Evolutionary conservation across 352 stramenopile species (phyloP), one percentile per base, ranked within the genome.

Genomic region (Globisporangium cylindrosporum): DNA sequence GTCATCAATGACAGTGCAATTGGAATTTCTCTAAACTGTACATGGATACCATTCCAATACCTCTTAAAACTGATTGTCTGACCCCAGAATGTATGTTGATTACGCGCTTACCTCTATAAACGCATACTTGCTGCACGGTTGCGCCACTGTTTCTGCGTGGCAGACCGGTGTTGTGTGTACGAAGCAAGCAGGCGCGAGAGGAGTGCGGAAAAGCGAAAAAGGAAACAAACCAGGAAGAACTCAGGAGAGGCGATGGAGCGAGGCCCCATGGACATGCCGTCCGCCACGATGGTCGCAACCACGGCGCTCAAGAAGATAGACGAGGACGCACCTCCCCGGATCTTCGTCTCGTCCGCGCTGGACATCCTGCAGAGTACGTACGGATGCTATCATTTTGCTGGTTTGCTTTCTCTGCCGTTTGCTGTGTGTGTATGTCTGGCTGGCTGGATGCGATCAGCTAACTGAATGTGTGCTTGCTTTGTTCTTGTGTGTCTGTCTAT

Each of bases 291-390:
- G 22, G 41, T 36, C 36, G 14, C 49, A 9, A 32, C 56, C 6
- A 58, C 56, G 27, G 32, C 20, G 29, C 59, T 65, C 64, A 67
- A 67, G 53, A 71, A 68, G 34, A 61, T 49, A 25, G 68, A 69
- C 10, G 51, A 57, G 51, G 51, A 57, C 18, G 12, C 24, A 24
- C 51, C 51, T 24, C 51, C 51, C 22, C 22, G 51, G 10, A 57
- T 57, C 51, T 57, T 57, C 24, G 51, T 73, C 49, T 58, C 83
- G 9, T 82, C 77, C n/a, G 82, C 73, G 32, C 66, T 93, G 61
- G 86, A 93, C 71, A 12, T 93, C 57, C 63, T 93, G 34, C 82
- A 92, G 73, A 67, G 86, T 93, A 77, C 32, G 80, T 62, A 18
- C 27, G 10, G 59, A 15, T 22, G 25, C 10, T 32, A 32, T 32